Conservation (phyloP, 805 yeast genomes). For the Metschnikowia proteae region DNA sequence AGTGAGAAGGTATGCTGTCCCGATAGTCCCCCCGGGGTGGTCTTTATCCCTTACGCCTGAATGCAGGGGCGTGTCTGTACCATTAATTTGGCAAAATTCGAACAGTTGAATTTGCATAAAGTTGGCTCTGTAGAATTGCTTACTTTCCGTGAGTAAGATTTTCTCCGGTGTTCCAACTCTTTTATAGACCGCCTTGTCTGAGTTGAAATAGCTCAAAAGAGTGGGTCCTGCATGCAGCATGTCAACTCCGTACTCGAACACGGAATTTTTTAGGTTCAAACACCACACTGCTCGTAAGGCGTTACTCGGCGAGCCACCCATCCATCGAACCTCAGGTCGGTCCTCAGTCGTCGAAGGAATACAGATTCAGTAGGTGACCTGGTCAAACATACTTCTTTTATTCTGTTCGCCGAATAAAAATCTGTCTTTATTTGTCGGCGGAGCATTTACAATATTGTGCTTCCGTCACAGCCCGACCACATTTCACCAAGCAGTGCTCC, state of each 20-base stretch:
- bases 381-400: neutral
- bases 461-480: neutral
- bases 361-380: neutral
- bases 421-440: conserved; percentile 1
- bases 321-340: neutral
- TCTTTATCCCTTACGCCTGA: too few relatives aligned
- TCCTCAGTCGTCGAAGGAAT: neutral
- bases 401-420: neutral
- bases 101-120: too few relatives aligned
- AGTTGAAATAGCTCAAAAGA: neutral
- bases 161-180: neutral
- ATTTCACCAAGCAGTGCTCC: neutral
- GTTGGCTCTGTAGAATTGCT: too few relatives aligned
- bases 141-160: neutral
- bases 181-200: neutral
- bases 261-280: conserved; percentile 1
- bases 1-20: neutral
- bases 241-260: conserved; percentile 3
- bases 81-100: too few relatives aligned
- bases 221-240: neutral
- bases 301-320: conserved; percentile 3
- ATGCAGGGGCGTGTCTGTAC: too few relatives aligned
- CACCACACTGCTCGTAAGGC: conserved; percentile 3
- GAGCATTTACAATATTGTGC: neutral
- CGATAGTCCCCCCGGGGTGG: too few relatives aligned